Conservation (phyloP, 805 yeast genomes). For the Myxozyma geophila region DNA sequence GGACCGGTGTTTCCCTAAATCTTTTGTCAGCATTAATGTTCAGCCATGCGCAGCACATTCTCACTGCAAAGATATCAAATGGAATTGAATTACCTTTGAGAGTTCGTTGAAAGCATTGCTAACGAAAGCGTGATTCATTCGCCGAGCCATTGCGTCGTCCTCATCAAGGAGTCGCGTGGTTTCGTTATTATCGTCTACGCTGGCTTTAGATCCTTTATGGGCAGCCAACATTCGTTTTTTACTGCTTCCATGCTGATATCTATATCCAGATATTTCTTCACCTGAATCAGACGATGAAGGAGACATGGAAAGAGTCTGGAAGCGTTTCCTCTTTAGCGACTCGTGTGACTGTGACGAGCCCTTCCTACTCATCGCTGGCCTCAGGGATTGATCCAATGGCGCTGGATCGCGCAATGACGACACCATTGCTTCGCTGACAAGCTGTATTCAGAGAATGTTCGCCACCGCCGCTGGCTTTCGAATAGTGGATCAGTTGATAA, state of each 20-base stretch:
- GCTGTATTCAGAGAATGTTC: background rate
- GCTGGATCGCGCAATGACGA: conserved; percentile 14
- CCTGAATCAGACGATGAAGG: conserved; percentile 11
- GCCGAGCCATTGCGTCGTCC: conserved; percentile 10
- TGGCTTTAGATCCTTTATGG: background rate
- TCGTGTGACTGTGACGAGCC: conserved; percentile 6
- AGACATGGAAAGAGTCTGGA: conserved; percentile 4
- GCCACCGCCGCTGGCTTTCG: background rate
- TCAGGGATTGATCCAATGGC: background rate
- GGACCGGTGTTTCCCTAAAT: conserved; percentile 56
- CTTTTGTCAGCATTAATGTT: conserved; percentile 40
- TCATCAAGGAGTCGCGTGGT: background rate
- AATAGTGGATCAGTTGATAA: background rate
- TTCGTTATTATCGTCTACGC: background rate
- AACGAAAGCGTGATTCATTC: conserved; percentile 50
- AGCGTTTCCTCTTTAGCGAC: background rate
- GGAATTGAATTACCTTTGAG: conserved; percentile 52
- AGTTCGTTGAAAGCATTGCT: conserved; percentile 71
- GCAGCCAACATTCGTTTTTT: background rate
- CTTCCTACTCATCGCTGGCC: conserved; percentile 8
- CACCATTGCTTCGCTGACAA: conserved; percentile 6
- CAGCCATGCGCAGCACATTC: too few relatives aligned
- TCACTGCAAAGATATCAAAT: background rate
- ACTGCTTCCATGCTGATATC: background rate
- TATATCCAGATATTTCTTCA: background rate